Evolutionary conservation across 192 early-diverging fungal genomes (phyloP).

Genomic region (Geranomyces michiganensis): DNA sequence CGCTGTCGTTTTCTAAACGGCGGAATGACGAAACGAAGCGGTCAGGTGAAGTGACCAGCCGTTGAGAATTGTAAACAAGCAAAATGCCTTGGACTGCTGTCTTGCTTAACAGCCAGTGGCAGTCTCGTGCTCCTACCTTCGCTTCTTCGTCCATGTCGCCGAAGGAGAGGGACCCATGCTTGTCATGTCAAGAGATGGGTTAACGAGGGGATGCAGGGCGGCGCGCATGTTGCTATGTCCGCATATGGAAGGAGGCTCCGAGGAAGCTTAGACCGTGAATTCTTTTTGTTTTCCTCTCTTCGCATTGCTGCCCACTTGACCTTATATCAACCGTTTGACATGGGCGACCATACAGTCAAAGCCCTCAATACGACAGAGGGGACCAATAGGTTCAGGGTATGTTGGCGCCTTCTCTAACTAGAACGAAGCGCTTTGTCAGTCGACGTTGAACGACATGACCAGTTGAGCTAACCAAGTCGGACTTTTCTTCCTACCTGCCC

Average conservation of each 20-base stretch:
- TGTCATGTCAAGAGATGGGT: too few relatives aligned
- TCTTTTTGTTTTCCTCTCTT: slow-evolving; percentile 82
- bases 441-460: neutral
- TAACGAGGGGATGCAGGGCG: too few relatives aligned
- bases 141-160: too few relatives aligned
- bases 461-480: neutral
- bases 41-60: too few relatives aligned
- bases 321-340: neutral
- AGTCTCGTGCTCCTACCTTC: too few relatives aligned
- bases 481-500: neutral
- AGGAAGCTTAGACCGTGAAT: slow-evolving; percentile 23
- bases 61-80: too few relatives aligned
- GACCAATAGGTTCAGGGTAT: slow-evolving; percentile 69
- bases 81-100: too few relatives aligned
- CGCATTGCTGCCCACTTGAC: slow-evolving; percentile 63
- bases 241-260: too few relatives aligned
- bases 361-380: slow-evolving; percentile 70
- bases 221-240: too few relatives aligned
- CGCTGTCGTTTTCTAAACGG: neutral
- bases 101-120: too few relatives aligned
- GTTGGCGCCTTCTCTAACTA: slow-evolving; percentile 9
- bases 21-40: neutral
- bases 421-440: neutral
- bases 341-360: slow-evolving; percentile 32
- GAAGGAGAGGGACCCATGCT: too few relatives aligned